These are phyloP conservation scores for Pyrus betulifolia DNA, from an alignment of 306 rosid species.

Conservation along the genomic window DNA sequence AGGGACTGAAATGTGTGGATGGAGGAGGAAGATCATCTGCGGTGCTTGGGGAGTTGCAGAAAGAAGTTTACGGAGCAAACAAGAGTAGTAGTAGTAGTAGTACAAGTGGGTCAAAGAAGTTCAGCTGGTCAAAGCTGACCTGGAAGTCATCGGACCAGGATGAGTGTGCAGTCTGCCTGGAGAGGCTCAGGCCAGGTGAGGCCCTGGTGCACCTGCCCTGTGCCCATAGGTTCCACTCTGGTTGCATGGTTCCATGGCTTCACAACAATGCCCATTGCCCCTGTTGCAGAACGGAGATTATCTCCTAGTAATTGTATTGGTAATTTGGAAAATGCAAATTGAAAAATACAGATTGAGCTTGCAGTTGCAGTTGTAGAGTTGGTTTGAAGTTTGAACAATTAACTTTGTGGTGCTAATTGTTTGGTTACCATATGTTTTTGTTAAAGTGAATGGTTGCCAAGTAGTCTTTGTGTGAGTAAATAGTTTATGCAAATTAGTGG, in stretches of 20 bases:
- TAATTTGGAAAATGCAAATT: background rate
- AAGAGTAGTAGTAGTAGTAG: background rate
- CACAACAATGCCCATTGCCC: constrained; percentile 66
- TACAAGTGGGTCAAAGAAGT: constrained; percentile 30
- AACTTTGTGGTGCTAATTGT: background rate
- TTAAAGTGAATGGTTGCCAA: background rate
- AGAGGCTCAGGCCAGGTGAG: constrained; percentile 42
- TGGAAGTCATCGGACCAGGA: constrained; percentile 58
- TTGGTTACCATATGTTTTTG: background rate
- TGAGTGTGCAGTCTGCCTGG: constrained; percentile 67
- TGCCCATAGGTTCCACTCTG: constrained; percentile 69
- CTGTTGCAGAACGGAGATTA: constrained; percentile 54
- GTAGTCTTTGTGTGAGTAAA: background rate
- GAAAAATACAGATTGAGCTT: background rate
- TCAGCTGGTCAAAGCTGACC: constrained; percentile 62
- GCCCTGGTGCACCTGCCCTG: constrained; percentile 56
- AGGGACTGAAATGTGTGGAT: constrained; percentile 12
- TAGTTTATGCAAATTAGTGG: background rate
- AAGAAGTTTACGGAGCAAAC: constrained; percentile 34
- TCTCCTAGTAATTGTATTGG: constrained; percentile 1
- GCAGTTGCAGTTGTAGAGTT: background rate
- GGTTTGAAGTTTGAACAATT: background rate
- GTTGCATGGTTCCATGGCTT: constrained; percentile 80
- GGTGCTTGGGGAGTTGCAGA: constrained; percentile 26
- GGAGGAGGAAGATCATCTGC: constrained; percentile 10